phyloP scores from a whole-genome alignment of 805 yeast species.

The Candida cerambycidarum region DNA sequence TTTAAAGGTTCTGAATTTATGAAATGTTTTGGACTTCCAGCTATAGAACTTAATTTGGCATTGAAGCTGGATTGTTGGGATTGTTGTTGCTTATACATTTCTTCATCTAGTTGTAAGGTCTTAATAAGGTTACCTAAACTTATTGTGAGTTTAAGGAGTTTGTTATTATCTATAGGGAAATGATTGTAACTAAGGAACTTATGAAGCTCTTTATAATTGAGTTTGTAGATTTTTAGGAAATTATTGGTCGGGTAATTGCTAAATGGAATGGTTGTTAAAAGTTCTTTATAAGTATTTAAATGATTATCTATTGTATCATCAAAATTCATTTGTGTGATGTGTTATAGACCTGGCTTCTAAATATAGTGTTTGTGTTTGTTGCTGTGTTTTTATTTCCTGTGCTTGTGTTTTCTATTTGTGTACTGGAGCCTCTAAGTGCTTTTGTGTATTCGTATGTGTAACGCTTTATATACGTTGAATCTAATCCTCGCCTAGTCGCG shows the following conservation, averaged over 20 bases:
- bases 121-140: slow-evolving; percentile 43
- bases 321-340: slow-evolving; percentile 11
- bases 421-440: not conserved
- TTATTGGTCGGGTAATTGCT: slow-evolving; percentile 17
- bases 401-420: not conserved
- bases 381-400: too few relatives aligned
- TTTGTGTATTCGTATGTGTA: not conserved
- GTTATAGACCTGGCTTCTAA: too few relatives aligned
- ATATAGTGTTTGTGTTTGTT: too few relatives aligned
- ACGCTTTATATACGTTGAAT: not conserved
- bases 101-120: slow-evolving; percentile 36
- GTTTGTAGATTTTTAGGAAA: slow-evolving; percentile 34
- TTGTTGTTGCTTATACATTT: slow-evolving; percentile 25
- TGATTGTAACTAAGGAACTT: slow-evolving; percentile 9
- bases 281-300: slow-evolving; percentile 19
- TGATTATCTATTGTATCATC: slow-evolving; percentile 12
- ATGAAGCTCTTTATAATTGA: slow-evolving; percentile 22
- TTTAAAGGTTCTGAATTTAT: slow-evolving; percentile 13
- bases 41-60: slow-evolving; percentile 4
- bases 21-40: slow-evolving; percentile 15
- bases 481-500: too few relatives aligned
- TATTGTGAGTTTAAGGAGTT: slow-evolving; percentile 40
- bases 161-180: slow-evolving; percentile 36
- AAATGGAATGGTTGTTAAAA: slow-evolving; percentile 38
- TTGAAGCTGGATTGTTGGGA: slow-evolving; percentile 9